Evolutionary conservation across 75 land plant genomes (phyloP), one percentile per base, ranked within the genome.

Genomic region (Ceratopteris richardii): DNA sequence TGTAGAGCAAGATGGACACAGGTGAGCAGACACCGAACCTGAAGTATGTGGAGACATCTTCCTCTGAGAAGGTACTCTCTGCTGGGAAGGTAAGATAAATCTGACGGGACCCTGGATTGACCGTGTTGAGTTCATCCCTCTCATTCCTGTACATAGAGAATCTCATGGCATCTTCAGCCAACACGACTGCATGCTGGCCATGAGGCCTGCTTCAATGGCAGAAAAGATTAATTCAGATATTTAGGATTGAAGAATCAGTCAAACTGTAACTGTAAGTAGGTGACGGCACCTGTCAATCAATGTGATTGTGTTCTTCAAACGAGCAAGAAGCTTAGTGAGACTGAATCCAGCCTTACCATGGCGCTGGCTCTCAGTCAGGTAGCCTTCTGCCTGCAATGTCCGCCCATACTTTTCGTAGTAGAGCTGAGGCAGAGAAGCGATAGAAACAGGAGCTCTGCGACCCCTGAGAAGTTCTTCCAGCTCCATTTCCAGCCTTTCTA

Each of bases 41-140:
- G 87, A 94, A 94, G 53, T 94, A 88, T 33, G 80, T 78, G 21
- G 91, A 83, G 18, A 94, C 99, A 63, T 94, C 98, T 58, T 94
- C 99, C 52, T 94, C 99, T 28, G 79, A 85, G 74, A 94, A 94
- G 39, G 99, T 82, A 60, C 97, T 90, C 41, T 95, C 99, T 29
- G 99, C 92, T 1, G 99, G 99, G 54, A 95, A 95, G 17, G 99
- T 95, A 59, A 95, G 70, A 70, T 95, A 95, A 63, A 95, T 90
- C 76, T 95, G 99, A 33, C 99, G 75, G 1, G 96, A 86, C 17
- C 78, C 78, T 33, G 37, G 37, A 9, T 33, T 33, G 37, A 33
- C 37, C 2, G 21, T 46, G 3, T 4, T 2, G 21, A n/a, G 21
- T 2, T n/a, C n/a, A 20, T 46, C 48, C 48, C 58, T 51, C n/a